Conservation (phyloP, 306 rosid genomes). For the Cucumis sativus region Cucumber_9930_V3 NC_026655.2:8005001-8005500, state of each 20-base stretch:
- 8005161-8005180: background rate
- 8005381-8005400: conserved; percentile 90
- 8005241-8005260: background rate
- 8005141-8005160: background rate
- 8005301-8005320: background rate
- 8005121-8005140: background rate
- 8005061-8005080: background rate
- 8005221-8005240: background rate
- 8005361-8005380: conserved; percentile 61
- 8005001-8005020: too few species aligned
- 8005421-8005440: conserved; percentile 49
- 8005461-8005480: conserved; percentile 5
- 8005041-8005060: background rate
- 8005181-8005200: background rate
- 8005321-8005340: background rate
- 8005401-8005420: conserved; percentile 78
- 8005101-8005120: background rate
- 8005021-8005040: background rate
- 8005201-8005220: background rate
- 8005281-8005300: background rate
- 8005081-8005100: background rate
- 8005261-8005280: background rate
- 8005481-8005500: background rate
- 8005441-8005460: conserved; percentile 83
- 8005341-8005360: background rate